phyloP scores from a whole-genome alignment of 148 eudicot species.

The Nyssa sinensis region DNA sequence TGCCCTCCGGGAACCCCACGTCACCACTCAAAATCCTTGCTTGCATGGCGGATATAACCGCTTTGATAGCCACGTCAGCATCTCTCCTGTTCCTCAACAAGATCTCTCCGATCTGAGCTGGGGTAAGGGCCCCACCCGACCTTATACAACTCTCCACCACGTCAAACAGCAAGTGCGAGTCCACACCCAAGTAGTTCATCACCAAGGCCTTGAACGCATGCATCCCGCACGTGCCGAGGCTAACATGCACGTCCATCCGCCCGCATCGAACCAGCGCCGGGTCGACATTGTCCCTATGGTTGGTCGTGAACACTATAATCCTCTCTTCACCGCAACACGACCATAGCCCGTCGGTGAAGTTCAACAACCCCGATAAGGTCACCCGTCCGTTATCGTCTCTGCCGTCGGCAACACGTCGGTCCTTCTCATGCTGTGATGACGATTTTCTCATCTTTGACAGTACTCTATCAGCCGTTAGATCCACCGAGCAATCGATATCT shows the following conservation, averaged over 20 bases:
- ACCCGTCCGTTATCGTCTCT: constrained; percentile 25
- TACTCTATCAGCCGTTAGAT: constrained; percentile 25
- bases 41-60: constrained; percentile 29
- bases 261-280: constrained; percentile 39
- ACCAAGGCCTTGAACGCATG: constrained; percentile 29
- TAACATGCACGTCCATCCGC: constrained; percentile 40
- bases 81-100: constrained; percentile 28
- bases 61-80: constrained; percentile 29
- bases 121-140: constrained; percentile 33
- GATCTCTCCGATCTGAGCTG: constrained; percentile 37
- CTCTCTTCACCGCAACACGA: constrained; percentile 40
- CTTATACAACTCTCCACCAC: constrained; percentile 35
- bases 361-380: constrained; percentile 34
- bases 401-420: not conserved
- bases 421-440: not conserved
- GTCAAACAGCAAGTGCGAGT: constrained; percentile 27
- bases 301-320: constrained; percentile 34
- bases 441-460: not conserved
- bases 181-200: constrained; percentile 31
- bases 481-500: constrained; percentile 38
- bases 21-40: constrained; percentile 28
- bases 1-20: constrained; percentile 7
- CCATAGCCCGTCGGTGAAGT: constrained; percentile 41
- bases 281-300: constrained; percentile 29
- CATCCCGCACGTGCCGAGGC: constrained; percentile 29